Conservation (phyloP, 2,329 filamentous ascomycete species). For the Penicillium concentricum region DNA sequence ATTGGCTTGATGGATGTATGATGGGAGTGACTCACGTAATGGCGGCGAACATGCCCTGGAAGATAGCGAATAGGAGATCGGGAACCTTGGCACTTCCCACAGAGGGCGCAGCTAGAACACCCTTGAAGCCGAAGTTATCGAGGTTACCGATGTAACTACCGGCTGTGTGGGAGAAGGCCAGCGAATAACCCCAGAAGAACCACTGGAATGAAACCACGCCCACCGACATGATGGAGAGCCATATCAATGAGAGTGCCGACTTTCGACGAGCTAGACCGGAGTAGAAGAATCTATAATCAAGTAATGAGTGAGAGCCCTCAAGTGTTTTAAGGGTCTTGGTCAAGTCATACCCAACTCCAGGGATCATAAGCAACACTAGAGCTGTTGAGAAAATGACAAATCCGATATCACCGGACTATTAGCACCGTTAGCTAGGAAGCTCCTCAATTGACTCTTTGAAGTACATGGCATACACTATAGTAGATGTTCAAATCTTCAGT, state of each 20-base stretch:
- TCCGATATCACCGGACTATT: constrained; percentile 73
- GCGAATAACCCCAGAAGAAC: constrained; percentile 92
- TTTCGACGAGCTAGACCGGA: constrained; percentile 85
- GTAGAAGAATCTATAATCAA: constrained; percentile 73
- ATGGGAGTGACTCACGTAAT: constrained; percentile 66
- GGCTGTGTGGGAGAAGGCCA: constrained; percentile 76
- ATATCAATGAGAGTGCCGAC: constrained; percentile 82
- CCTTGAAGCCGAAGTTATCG: constrained; percentile 73
- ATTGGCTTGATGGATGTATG: not conserved
- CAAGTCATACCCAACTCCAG: constrained; percentile 68
- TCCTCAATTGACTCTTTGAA: not conserved
- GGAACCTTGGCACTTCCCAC: constrained; percentile 72
- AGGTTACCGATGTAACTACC: constrained; percentile 76
- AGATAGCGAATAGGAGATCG: constrained; percentile 80
- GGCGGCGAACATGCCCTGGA: constrained; percentile 60
- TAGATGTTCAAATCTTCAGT: constrained; percentile 76
- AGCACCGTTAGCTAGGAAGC: constrained; percentile 14
- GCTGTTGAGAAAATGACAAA: constrained; percentile 77
- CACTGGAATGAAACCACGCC: constrained; percentile 83
- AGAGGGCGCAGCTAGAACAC: constrained; percentile 72
- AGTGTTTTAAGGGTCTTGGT: not conserved
- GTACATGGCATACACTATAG: constrained; percentile 56
- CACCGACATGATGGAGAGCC: constrained; percentile 77
- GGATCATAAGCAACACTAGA: constrained; percentile 88
- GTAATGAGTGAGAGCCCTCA: constrained; percentile 8